Percentiles rank a stretch among this genome's conserved stretches.
These are phyloP conservation scores for Blastobotrys proliferans DNA, from an alignment of 1,139 yeast species.

Conservation along the genomic window DNA sequence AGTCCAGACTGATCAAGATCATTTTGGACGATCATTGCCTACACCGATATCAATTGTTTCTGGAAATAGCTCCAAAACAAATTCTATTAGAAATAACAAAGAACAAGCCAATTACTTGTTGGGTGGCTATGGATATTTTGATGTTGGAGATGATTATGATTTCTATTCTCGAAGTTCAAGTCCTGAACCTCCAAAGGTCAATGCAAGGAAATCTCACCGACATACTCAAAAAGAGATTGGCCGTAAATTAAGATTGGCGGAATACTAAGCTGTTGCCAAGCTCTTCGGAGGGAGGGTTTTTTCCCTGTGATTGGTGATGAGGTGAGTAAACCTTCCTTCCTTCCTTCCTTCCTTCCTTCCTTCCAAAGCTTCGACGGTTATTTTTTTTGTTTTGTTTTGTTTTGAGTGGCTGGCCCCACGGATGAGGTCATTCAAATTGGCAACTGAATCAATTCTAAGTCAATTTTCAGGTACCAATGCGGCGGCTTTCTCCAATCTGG, in stretches of 20 bases:
- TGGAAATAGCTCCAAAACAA: too few species aligned
- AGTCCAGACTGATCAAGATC: slow-evolving; percentile 12
- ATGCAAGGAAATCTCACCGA: slow-evolving; percentile 37
- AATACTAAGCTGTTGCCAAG: slow-evolving; percentile 42
- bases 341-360: too few species aligned
- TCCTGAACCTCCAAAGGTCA: slow-evolving; percentile 61
- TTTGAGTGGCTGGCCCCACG: too few species aligned
- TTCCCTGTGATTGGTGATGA: too few species aligned
- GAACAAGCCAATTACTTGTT: slow-evolving; percentile 47
- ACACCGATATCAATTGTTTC: slow-evolving; percentile 14
- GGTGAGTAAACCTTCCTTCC: too few species aligned
- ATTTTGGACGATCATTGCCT: slow-evolving; percentile 23
- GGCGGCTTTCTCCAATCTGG: too few species aligned
- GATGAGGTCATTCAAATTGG: too few species aligned
- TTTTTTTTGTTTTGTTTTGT: too few species aligned
- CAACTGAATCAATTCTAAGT: too few species aligned
- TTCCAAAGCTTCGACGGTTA: too few species aligned
- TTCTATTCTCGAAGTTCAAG: slow-evolving; percentile 49
- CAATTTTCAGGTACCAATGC: too few species aligned
- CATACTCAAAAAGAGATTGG: slow-evolving; percentile 49
- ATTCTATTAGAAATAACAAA: background rate
- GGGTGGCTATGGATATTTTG: slow-evolving; percentile 80
- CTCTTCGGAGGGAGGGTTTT: too few species aligned
- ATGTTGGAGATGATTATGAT: slow-evolving; percentile 57
- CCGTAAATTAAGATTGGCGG: slow-evolving; percentile 67